These are phyloP conservation scores for Candida nemodendra DNA, from an alignment of 805 yeast genomes.

Conservation along the genomic window DNA sequence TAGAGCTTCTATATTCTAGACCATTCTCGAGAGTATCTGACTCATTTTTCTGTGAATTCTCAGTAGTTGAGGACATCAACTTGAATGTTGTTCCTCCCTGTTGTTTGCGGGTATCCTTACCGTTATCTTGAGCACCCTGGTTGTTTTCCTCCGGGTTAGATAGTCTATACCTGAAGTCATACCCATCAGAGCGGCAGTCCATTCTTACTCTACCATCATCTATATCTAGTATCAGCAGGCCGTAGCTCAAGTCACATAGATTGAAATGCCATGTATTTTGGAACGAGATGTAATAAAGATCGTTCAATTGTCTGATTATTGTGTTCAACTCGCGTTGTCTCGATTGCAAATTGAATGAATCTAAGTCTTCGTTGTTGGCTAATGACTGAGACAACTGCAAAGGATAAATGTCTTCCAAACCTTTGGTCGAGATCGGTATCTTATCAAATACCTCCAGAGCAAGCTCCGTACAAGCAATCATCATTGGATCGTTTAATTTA, in stretches of 20 bases:
- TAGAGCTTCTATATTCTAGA: background rate
- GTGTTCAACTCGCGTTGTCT: conserved; percentile 41
- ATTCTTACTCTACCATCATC: conserved; percentile 49
- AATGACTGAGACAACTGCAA: conserved; percentile 26
- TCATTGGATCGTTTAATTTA: conserved; percentile 40
- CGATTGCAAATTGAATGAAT: conserved; percentile 40
- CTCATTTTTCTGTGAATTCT: background rate
- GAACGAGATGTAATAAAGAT: conserved; percentile 60
- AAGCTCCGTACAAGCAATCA: conserved; percentile 47
- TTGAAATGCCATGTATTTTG: conserved; percentile 78
- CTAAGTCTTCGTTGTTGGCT: conserved; percentile 37
- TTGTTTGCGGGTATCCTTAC: conserved; percentile 1
- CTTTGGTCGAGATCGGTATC: conserved; percentile 48
- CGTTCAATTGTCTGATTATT: conserved; percentile 50
- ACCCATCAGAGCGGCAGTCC: conserved; percentile 58
- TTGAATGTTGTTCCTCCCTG: background rate
- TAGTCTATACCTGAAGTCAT: conserved; percentile 54
- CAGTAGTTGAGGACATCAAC: background rate
- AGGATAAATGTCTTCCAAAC: conserved; percentile 34
- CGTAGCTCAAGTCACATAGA: conserved; percentile 59
- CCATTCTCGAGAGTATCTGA: background rate
- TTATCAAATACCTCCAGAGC: conserved; percentile 63
- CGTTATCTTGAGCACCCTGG: conserved; percentile 6
- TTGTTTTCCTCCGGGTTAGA: conserved; percentile 3
- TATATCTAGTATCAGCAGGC: conserved; percentile 44